These are phyloP conservation scores for Calonectria ilicicola DNA, from an alignment of 2,329 filamentous ascomycete species.

Conservation along the genomic window DNA sequence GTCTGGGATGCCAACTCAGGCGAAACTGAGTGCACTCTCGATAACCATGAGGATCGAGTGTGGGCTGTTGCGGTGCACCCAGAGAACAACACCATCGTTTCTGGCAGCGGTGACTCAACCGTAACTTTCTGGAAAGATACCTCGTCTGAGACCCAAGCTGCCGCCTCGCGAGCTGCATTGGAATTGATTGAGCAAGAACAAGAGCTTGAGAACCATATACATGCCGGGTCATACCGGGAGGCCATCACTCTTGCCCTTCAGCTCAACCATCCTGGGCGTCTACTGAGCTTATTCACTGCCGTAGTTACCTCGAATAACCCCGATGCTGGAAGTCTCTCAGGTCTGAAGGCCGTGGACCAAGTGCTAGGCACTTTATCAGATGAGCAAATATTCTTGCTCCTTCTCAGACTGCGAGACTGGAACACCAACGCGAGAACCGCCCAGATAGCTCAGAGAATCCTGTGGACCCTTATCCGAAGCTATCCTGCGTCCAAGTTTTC, in stretches of 20 bases:
- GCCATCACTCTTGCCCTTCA: slow-evolving; percentile 93
- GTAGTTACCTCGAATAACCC: slow-evolving; percentile 75
- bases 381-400: slow-evolving; percentile 85
- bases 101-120: slow-evolving; percentile 91
- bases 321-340: slow-evolving; percentile 73
- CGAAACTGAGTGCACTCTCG: slow-evolving; percentile 88
- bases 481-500: slow-evolving; percentile 86
- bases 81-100: slow-evolving; percentile 79
- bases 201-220: slow-evolving; percentile 91
- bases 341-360: slow-evolving; percentile 80
- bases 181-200: slow-evolving; percentile 94
- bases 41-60: slow-evolving; percentile 96
- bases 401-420: slow-evolving; percentile 91
- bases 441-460: slow-evolving; percentile 84
- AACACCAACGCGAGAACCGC: slow-evolving; percentile 95
- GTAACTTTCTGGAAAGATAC: slow-evolving; percentile 98
- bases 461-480: slow-evolving; percentile 82
- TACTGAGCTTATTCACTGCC: slow-evolving; percentile 85
- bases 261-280: slow-evolving; percentile 90
- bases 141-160: slow-evolving; percentile 81
- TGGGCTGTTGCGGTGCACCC: slow-evolving; percentile 87
- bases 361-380: slow-evolving; percentile 84
- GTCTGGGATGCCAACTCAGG: slow-evolving; percentile 92
- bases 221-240: slow-evolving; percentile 88
- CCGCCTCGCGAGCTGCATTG: slow-evolving; percentile 78